phyloP scores from a whole-genome alignment of 768 basidiomycete genomes.

The Russula dissimulans region DNA sequence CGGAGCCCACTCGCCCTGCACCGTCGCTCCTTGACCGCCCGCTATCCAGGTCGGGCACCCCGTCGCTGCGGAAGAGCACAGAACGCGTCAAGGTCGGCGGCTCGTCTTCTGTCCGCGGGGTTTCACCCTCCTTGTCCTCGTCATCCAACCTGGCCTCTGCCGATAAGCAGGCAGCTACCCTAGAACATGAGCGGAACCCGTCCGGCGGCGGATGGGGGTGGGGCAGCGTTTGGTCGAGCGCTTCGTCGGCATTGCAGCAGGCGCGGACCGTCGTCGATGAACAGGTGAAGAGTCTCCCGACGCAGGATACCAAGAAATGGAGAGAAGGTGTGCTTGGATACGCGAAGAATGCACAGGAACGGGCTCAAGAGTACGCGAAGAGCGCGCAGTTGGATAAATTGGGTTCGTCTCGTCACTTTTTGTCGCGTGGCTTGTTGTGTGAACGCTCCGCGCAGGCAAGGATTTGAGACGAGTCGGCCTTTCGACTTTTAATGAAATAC shows the following conservation, averaged over 20 bases:
- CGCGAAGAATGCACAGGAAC: conserved; percentile 51
- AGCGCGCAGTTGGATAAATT: conserved; percentile 81
- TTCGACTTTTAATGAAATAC: conserved; percentile 81
- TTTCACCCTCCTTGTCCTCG: conserved; percentile 29
- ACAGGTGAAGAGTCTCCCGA: conserved; percentile 80
- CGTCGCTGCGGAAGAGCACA: conserved; percentile 63
- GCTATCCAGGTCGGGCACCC: conserved; percentile 58
- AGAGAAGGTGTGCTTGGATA: conserved; percentile 77
- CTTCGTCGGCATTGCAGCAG: conserved; percentile 79
- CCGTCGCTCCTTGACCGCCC: conserved; percentile 49
- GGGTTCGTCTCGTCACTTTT: conserved; percentile 36
- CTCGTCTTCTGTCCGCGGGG: conserved; percentile 24
- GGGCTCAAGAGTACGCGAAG: conserved; percentile 63
- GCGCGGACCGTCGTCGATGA: conserved; percentile 86
- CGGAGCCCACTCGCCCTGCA: conserved; percentile 60
- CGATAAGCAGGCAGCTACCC: conserved; percentile 17
- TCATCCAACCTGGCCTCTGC: conserved; percentile 14
- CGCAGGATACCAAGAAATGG: conserved; percentile 84
- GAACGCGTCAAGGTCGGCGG: conserved; percentile 64
- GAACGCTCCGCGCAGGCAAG: conserved; percentile 47
- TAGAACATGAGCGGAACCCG: conserved; percentile 3
- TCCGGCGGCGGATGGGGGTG: conserved; percentile 59
- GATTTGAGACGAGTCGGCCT: conserved; percentile 84
- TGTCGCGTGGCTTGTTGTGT: neutral
- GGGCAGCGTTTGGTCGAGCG: conserved; percentile 84